Evolutionary conservation across 306 rosid genomes (phyloP).

Genomic region (Vigna trinervia): DNA sequence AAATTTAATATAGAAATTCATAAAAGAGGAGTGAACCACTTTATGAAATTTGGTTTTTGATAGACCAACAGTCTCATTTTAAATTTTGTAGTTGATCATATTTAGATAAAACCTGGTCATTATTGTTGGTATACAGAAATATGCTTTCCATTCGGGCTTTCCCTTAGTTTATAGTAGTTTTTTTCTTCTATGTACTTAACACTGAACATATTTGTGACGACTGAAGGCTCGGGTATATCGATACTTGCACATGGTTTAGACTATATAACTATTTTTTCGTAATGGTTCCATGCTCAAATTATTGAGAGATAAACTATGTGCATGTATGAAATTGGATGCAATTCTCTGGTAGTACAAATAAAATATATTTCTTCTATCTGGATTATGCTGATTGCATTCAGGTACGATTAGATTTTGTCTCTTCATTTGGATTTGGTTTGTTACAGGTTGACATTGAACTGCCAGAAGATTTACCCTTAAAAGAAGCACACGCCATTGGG

Average conservation of each 20-base stretch:
- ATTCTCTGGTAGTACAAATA: too few relatives aligned
- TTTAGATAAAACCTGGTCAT: not conserved
- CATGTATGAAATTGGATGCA: not conserved
- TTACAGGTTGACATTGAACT: conserved; percentile 90
- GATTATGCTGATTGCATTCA: too few relatives aligned
- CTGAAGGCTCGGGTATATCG: not conserved
- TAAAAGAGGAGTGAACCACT: not conserved
- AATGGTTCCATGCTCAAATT: conserved; percentile 1
- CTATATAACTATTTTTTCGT: not conserved
- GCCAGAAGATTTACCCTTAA: conserved; percentile 83
- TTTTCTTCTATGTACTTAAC: not conserved
- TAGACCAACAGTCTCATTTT: not conserved
- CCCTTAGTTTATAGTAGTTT: not conserved
- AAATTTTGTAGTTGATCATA: not conserved
- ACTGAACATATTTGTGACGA: not conserved
- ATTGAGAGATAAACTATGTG: not conserved
- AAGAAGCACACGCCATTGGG: conserved; percentile 84
- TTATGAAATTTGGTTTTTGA: not conserved
- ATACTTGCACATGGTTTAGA: not conserved
- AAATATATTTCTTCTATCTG: too few relatives aligned
- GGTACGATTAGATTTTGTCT: not conserved
- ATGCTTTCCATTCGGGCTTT: not conserved
- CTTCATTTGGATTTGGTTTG: conserved; percentile 40
- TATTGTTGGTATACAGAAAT: not conserved
- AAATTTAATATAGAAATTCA: too few relatives aligned